Base-by-base conservation (phyloP, 345 rosid species). In the Triadica sebifera region DNA sequence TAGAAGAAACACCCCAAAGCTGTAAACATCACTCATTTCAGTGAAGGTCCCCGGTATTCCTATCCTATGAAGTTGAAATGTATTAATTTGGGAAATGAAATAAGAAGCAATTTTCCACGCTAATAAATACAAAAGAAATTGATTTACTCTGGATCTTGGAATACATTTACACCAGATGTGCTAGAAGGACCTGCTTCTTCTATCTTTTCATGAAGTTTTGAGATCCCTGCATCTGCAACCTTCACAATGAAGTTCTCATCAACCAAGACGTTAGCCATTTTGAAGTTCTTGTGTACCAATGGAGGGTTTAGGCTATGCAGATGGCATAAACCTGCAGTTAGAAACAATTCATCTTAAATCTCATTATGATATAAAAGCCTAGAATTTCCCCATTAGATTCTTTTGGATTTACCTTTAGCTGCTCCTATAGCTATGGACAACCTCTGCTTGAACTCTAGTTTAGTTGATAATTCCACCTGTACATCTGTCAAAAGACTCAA, bases 1-100 rank as follows among this genome's bases (percentile, higher is more conserved):
- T 77, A 86, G 56, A 78, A 91, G 88, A 55, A 91, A 89, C 76
- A 91, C 86, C 24, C 97, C 91, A 11, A 88, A 91, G 81, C 91
- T 82, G 80, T 87, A 88, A 39, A 88, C 85, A 37, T 89, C 96
- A 37, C 87, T 85, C 68, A 43, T 77, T 79, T 84, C 85, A 9
- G 83, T 79, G 76, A 81, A 85, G 52, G 25, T 74, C 70, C 87
- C 84, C 0, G 78, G 65, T 37, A 57, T 78, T 73, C 57, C 80
- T 46, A 55, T 76, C 90, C 93, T 89, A 78, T 60, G 49, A 52
- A 68, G 24, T 38, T 10, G 11, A 74, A 16, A 65, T 41, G 37
- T 1, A 62, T 34, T 25, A 49, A 59, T 50, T 11, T 45, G 41
- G 34, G 75, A 71, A 65, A 11, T 24, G 34, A 4, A 8, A n/a